phyloP scores from a whole-genome alignment of 2,329 filamentous ascomycete species.

The Nectriaceae sp. region DNA sequence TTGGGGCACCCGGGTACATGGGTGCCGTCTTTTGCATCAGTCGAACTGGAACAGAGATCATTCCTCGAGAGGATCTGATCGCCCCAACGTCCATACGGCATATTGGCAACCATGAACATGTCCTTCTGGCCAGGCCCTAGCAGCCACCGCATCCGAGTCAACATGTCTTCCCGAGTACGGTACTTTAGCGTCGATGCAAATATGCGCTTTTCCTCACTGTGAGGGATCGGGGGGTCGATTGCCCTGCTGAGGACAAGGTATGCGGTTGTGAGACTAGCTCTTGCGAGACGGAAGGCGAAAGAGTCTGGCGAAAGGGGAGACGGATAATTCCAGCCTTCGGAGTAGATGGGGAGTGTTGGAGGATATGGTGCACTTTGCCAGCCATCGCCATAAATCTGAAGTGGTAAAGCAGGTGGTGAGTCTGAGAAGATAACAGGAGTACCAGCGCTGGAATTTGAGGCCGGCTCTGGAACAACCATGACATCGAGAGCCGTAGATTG shows the following conservation, averaged over 20 bases:
- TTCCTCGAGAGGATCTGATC: conserved; percentile 20
- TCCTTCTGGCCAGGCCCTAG: conserved; percentile 23
- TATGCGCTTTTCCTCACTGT: conserved; percentile 14
- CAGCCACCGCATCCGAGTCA: conserved; percentile 26
- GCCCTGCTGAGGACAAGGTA: conserved; percentile 20
- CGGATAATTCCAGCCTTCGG: conserved; percentile 4
- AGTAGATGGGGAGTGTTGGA: conserved; percentile 10
- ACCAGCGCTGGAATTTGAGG: background rate
- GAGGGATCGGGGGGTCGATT: conserved; percentile 10
- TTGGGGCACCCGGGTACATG: background rate
- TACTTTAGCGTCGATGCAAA: conserved; percentile 21
- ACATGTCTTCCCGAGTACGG: conserved; percentile 20
- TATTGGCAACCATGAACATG: conserved; percentile 26
- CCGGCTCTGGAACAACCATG: background rate
- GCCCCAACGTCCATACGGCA: conserved; percentile 27
- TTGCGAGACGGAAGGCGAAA: conserved; percentile 25
- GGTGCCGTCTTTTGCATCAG: background rate
- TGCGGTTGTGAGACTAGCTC: conserved; percentile 17
- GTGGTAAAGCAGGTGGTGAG: conserved; percentile 4
- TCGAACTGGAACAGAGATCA: conserved; percentile 22
- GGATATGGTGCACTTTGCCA: conserved; percentile 14
- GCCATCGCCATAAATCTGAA: conserved; percentile 28
- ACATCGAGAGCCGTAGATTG: background rate
- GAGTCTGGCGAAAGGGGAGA: conserved; percentile 16
- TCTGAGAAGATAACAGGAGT: background rate